Percentiles rank a stretch among this genome's conserved stretches.
Conservation (phyloP, 2,329 filamentous ascomycete genomes). For the Monilinia aucupariae region DNA sequence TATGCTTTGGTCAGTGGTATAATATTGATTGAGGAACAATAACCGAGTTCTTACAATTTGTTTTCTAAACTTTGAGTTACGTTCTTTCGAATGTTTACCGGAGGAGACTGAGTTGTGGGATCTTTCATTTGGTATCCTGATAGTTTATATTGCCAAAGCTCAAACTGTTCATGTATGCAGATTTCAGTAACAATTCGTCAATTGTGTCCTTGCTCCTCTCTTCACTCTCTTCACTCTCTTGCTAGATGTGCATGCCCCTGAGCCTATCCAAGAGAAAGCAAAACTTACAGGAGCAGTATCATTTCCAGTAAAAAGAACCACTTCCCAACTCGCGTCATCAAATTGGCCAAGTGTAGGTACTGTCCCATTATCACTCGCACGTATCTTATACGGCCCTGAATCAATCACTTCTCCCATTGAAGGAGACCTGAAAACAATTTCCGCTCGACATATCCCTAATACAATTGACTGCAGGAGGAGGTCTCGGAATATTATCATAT, state of each 20-base stretch:
- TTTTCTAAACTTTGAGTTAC: neutral
- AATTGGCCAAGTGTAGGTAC: conserved; percentile 10
- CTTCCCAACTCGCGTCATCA: conserved; percentile 2
- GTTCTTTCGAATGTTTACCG: neutral
- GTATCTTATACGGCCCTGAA: neutral
- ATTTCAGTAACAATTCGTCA: neutral
- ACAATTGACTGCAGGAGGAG: neutral
- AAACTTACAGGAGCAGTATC: conserved; percentile 11
- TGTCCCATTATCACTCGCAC: conserved; percentile 3
- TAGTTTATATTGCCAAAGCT: neutral
- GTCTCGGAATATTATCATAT: neutral
- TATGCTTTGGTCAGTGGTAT: neutral
- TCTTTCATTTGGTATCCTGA: neutral
- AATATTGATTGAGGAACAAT: neutral
- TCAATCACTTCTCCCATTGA: conserved; percentile 7
- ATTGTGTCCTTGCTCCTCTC: neutral
- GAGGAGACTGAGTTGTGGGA: conserved; percentile 8
- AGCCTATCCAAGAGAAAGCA: neutral
- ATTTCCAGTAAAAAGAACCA: conserved; percentile 12
- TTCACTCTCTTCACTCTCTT: neutral
- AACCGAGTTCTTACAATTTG: conserved; percentile 9
- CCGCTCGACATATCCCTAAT: conserved; percentile 6
- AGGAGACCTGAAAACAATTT: conserved; percentile 5
- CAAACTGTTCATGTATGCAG: neutral
- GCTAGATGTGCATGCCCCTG: neutral